Base-by-base conservation (phyloP, 164 flowering plant species). In the Berberis thunbergii region DNA sequence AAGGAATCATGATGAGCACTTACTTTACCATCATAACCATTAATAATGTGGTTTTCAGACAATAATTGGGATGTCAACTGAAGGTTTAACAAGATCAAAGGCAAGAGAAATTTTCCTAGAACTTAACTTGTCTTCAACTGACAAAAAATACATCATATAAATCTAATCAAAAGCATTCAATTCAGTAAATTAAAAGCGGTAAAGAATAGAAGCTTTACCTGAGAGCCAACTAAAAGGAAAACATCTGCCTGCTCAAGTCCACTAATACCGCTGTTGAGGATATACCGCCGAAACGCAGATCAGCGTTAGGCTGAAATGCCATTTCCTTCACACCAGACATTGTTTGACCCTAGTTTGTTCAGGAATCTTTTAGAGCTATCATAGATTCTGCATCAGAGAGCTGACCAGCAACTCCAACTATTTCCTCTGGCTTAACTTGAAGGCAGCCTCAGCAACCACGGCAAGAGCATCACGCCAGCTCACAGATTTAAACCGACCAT, bases 401-500 rank as follows among this genome's bases (percentile, higher is more conserved):
- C 75, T 83, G 67, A 50, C 99, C 98, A 69, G 96, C 94, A 70
- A 95, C 73, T 12, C 99, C 99, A 70, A 89, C 97, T 73, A 95
- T 89, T 77, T 91, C 92, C 62, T 86, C 83, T 26, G 97, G 89
- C 68, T 86, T 83, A 57, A 76, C 87, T 72, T 84, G 78, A 74
- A 80, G 83, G 73, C 76, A 68, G 83, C 84, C 64, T 95, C 98
- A 42, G 97, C 96, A 69, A 91, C 94, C 45, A 89, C 76, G 68
- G 88, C 87, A 69, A 95, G 89, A 61, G 98, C 97, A 81, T 95
- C 98, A 64, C 88, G 92, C 99, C 99, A 95, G 74, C 85, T 86
- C 62, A 91, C 97, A 72, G 86, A 67, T 81, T 86, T 86, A 68
- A 95, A 95, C 54, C 90, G 94, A 3, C 99, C 99, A 84, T 91